phyloP scores from a whole-genome alignment of 257 asterid genomes.

The Fraxinus quadrangulata region DNA sequence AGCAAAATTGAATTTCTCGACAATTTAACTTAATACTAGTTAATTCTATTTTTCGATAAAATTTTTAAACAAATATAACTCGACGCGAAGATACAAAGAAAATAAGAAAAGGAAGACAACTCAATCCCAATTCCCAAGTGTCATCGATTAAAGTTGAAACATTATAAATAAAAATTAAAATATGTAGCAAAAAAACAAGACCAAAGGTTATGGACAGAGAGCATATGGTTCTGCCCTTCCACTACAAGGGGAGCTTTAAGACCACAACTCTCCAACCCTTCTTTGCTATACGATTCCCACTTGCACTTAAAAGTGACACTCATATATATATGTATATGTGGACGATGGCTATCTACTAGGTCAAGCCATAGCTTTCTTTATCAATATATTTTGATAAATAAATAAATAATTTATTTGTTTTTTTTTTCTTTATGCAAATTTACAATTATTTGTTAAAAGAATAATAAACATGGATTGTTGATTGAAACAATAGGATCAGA shows the following conservation, averaged over 20 bases:
- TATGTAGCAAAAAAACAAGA: conserved; percentile 32
- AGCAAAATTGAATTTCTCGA: no score
- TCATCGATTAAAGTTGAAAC: neutral
- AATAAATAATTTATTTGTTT: neutral
- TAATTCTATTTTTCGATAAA: neutral
- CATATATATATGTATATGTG: conserved; percentile 20
- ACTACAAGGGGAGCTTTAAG: conserved; percentile 36
- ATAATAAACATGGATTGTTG: neutral
- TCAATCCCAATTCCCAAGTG: neutral
- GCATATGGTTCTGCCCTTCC: conserved; percentile 58
- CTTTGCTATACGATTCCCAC: conserved; percentile 38
- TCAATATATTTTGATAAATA: conserved; percentile 5
- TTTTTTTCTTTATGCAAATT: neutral
- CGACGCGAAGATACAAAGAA: neutral
- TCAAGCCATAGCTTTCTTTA: neutral
- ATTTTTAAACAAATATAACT: neutral
- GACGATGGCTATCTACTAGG: conserved; percentile 20
- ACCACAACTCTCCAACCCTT: conserved; percentile 34
- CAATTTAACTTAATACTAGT: neutral
- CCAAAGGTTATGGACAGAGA: conserved; percentile 40
- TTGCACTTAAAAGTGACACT: conserved; percentile 33
- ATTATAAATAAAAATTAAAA: neutral
- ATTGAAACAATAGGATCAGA: neutral
- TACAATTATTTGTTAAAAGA: neutral
- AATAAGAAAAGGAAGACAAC: neutral